phyloP scores from a whole-genome alignment of 257 asterid species.

The Solanum corneliomulleri region DNA sequence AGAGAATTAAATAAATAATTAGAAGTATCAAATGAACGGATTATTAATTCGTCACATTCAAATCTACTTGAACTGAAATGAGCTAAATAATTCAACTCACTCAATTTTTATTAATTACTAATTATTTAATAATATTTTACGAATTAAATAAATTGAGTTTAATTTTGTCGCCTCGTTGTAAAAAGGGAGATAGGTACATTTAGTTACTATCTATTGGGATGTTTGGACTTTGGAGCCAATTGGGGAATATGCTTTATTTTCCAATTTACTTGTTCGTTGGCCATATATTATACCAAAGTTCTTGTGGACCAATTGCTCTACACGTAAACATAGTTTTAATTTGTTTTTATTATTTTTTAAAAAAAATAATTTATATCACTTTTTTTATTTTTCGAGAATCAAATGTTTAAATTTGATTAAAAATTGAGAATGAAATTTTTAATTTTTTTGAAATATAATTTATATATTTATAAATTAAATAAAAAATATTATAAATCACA shows the following conservation, averaged over 20 bases:
- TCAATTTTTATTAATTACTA: not conserved
- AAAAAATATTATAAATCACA: not conserved
- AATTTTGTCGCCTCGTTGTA: no score
- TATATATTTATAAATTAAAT: not conserved
- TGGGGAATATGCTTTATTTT: not conserved
- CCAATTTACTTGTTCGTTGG: not conserved
- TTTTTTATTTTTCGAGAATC: accelerated
- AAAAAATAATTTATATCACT: no score
- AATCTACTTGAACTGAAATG: no score
- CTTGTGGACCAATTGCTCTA: not conserved
- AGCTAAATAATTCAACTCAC: not conserved
- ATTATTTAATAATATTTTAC: no score
- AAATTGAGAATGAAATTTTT: no score
- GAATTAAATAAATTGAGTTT: no score
- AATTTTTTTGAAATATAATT: not conserved
- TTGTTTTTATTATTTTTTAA: not conserved
- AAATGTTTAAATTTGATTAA: accelerated
- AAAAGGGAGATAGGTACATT: not conserved
- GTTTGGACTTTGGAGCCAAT: not conserved
- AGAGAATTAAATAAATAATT: no score
- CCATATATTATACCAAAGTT: not conserved
- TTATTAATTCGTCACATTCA: accelerated
- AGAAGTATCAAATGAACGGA: accelerated
- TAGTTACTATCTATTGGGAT: not conserved
- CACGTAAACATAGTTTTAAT: not conserved